These are phyloP conservation scores for Adenanthera pavonina DNA, from an alignment of 306 rosid species.

Conservation along the genomic window DNA sequence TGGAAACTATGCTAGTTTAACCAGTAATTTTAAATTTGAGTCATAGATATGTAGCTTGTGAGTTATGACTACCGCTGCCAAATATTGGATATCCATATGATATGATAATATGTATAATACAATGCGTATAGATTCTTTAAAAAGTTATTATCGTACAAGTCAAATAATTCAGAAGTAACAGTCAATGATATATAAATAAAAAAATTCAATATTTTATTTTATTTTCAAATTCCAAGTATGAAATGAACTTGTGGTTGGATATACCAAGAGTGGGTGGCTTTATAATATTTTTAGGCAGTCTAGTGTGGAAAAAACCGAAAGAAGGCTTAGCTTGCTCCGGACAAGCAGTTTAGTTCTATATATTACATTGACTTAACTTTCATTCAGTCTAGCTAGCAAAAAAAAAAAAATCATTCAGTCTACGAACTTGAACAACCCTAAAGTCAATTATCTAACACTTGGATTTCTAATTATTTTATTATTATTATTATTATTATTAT, in stretches of 20 bases:
- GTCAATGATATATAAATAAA: not conserved
- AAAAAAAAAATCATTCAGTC: too few species aligned
- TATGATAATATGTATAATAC: not conserved
- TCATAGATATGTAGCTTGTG: too few species aligned
- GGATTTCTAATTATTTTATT: not conserved
- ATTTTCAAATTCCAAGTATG: not conserved
- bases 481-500: too few species aligned
- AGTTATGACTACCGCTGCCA: too few species aligned
- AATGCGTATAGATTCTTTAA: not conserved
- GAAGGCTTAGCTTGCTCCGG: not conserved
- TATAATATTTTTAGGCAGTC: not conserved
- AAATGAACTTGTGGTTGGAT: too few species aligned
- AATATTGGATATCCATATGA: too few species aligned
- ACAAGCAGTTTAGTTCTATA: not conserved
- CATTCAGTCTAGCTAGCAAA: not conserved
- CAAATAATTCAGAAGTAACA: not conserved
- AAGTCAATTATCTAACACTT: not conserved
- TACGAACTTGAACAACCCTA: not conserved
- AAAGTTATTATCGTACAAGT: not conserved
- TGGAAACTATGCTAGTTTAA: too few species aligned
- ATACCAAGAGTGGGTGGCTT: too few species aligned
- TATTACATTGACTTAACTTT: not conserved
- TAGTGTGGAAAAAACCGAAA: not conserved
- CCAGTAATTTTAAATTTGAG: too few species aligned
- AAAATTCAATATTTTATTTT: not conserved